Percentiles rank a stretch among this genome's conserved stretches.
Evolutionary conservation across 75 land plant genomes (phyloP).

Genomic region (Adiantum capillusveneris): DNA sequence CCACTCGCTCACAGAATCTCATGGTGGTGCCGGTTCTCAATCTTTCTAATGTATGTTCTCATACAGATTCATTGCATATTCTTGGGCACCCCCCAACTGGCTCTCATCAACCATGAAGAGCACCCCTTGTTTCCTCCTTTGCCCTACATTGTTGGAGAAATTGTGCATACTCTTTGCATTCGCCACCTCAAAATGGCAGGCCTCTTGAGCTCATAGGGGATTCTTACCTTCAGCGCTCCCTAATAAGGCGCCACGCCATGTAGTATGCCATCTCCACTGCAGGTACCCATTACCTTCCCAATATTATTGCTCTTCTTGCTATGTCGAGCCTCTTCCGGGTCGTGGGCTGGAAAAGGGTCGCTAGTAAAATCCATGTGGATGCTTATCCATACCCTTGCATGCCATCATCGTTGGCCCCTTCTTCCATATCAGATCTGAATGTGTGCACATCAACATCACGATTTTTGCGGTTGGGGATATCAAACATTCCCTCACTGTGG

Average conservation of each 20-base stretch:
- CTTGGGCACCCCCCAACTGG: conserved; percentile 3
- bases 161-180: neutral
- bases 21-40: no score
- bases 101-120: conserved; percentile 1
- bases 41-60: no score
- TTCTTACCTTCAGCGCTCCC: neutral
- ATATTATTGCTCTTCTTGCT: neutral
- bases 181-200: neutral
- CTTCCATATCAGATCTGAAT: no score
- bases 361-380: conserved; percentile 2
- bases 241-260: conserved; percentile 4
- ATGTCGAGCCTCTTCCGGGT: neutral
- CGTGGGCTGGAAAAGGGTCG: neutral
- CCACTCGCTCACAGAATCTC: no score
- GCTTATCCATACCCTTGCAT: conserved; percentile 3
- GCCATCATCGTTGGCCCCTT: no score
- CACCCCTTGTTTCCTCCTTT: neutral
- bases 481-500: no score
- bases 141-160: neutral
- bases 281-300: neutral
- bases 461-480: no score
- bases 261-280: conserved; percentile 5
- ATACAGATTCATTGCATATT: no score
- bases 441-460: no score
- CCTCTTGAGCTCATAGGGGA: conserved; percentile 5